Conservation (phyloP, 148 eudicot genomes). For the Suaeda aralocaspica region DNA sequence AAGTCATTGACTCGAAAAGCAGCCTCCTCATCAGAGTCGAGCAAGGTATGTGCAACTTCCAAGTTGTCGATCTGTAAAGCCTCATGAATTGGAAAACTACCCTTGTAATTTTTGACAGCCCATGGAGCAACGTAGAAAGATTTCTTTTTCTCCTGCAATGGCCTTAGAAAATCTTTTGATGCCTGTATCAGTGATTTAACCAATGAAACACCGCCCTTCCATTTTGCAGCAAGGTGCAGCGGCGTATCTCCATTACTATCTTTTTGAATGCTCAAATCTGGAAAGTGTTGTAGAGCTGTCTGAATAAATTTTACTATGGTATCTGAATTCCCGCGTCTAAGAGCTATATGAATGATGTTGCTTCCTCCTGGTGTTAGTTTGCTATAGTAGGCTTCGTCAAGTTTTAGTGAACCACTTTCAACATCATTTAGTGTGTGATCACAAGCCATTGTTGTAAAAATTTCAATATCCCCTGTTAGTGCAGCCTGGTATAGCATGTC, state of each 20-base stretch:
- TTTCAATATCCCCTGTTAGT: neutral
- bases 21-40: neutral
- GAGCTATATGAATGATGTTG: constrained; percentile 18
- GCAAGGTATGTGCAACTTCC: neutral
- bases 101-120: constrained; percentile 1
- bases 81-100: constrained; percentile 11
- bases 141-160: neutral
- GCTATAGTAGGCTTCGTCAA: constrained; percentile 1
- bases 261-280: constrained; percentile 3
- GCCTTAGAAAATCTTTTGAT: neutral
- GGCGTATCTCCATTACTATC: constrained; percentile 23
- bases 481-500: constrained; percentile 4
- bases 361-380: constrained; percentile 17
- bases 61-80: neutral
- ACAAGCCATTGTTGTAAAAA: neutral
- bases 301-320: neutral
- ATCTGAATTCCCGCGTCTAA: neutral
- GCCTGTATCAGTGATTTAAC: neutral
- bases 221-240: constrained; percentile 21
- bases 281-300: constrained; percentile 10
- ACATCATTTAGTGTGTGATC: neutral
- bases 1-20: constrained; percentile 7
- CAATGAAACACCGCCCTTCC: neutral
- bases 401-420: neutral
- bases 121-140: constrained; percentile 2